phyloP scores from a whole-genome alignment of 208 protist genomes.

The Strigomonas galati region DNA sequence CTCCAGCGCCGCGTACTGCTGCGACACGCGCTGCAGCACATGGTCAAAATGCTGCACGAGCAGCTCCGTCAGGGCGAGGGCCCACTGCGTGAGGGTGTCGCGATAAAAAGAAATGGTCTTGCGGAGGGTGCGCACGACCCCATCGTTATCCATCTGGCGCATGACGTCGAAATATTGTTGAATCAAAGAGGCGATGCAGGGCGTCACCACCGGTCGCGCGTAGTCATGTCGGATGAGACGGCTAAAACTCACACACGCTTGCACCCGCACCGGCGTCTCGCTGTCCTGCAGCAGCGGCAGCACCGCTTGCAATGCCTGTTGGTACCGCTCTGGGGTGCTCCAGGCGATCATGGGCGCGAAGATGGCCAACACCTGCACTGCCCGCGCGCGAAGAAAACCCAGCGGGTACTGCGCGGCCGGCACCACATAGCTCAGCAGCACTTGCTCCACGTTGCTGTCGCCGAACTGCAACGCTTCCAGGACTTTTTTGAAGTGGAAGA shows the following conservation, averaged over 20 bases:
- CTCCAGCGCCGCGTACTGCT: constrained; percentile 49
- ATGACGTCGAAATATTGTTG: constrained; percentile 91
- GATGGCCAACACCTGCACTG: constrained; percentile 67
- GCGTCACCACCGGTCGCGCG: constrained; percentile 70
- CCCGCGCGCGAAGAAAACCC: constrained; percentile 81
- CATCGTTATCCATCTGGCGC: constrained; percentile 88
- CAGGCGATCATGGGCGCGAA: constrained; percentile 70
- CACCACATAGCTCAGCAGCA: constrained; percentile 68
- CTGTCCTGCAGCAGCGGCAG: constrained; percentile 79
- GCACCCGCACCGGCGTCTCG: constrained; percentile 82
- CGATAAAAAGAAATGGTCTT: constrained; percentile 85
- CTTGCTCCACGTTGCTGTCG: constrained; percentile 78
- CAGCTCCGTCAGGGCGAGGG: constrained; percentile 75
- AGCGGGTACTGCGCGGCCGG: constrained; percentile 66
- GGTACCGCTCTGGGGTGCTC: constrained; percentile 58
- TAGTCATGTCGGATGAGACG: constrained; percentile 70
- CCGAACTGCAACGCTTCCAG: constrained; percentile 46
- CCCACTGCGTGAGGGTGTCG: constrained; percentile 84
- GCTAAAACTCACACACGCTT: constrained; percentile 84
- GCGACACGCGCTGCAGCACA: constrained; percentile 46
- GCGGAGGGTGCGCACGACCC: constrained; percentile 84
- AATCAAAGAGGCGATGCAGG: constrained; percentile 85
- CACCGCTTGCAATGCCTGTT: constrained; percentile 49
- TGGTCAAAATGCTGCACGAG: constrained; percentile 75
- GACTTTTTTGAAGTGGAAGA: constrained; percentile 72